Conservation (phyloP, 2,329 filamentous ascomycete species). For the Apiospora saccharicola region DNA sequence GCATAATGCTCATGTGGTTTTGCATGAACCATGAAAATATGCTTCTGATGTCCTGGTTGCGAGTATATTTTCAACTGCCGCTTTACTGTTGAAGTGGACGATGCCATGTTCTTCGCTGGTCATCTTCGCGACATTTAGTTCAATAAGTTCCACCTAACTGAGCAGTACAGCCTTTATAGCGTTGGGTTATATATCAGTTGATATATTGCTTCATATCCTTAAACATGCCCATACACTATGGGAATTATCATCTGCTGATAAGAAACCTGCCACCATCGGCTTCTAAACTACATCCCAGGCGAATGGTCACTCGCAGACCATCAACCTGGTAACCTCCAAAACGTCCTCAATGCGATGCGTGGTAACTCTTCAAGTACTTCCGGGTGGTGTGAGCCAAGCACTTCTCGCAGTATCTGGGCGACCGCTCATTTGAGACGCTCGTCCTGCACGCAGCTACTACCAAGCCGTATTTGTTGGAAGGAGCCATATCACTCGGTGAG, state of each 20-base stretch:
- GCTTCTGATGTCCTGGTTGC: not conserved
- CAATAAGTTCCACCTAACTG: not conserved
- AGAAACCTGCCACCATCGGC: not conserved
- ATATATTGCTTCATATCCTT: not conserved
- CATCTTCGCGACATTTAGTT: not conserved
- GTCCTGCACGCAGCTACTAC: not conserved
- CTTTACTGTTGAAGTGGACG: not conserved
- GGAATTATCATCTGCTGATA: not conserved
- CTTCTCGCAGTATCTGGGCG: not conserved
- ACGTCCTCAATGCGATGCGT: not conserved
- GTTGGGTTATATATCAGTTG: not conserved
- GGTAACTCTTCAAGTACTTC: not conserved
- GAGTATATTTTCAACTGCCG: not conserved
- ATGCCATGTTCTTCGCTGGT: not conserved
- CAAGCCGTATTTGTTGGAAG: not conserved
- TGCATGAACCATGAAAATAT: conserved; percentile 2
- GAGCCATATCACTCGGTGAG: not conserved
- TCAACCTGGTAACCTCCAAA: not conserved
- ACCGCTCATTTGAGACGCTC: not conserved
- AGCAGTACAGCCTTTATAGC: not conserved
- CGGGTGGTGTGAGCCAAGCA: not conserved
- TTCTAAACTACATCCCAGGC: not conserved
- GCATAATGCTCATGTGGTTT: conserved; percentile 6
- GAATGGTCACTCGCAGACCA: not conserved
- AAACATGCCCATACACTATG: not conserved